A percentile compares a stretch with the other conserved stretches of the same genome.
Evolutionary conservation across 2,329 filamentous ascomycete species (phyloP).

Genomic region (Clathrospora elynae): DNA sequence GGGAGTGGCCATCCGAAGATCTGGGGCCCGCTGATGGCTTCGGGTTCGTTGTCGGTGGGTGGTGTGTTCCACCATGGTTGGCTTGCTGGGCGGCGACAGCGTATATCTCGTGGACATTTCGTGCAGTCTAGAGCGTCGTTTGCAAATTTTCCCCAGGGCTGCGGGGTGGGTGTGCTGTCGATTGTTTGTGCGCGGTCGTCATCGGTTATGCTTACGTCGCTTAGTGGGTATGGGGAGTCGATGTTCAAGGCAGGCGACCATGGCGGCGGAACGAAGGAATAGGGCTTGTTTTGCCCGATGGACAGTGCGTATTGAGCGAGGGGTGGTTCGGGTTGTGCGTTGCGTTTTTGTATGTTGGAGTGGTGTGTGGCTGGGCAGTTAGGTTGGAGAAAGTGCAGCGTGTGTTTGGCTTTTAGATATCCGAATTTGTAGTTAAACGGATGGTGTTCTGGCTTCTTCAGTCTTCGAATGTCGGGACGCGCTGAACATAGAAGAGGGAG

Average conservation of each 20-base stretch:
- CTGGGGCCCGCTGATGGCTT: background rate
- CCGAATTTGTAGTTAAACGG: constrained; percentile 5
- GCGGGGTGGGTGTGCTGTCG: constrained; percentile 10
- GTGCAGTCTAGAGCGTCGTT: constrained; percentile 13
- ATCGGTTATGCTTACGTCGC: constrained; percentile 17
- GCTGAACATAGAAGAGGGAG: background rate
- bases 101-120: constrained; percentile 17
- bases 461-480: background rate
- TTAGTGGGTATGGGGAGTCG: constrained; percentile 12
- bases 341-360: background rate
- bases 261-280: constrained; percentile 10
- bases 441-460: background rate
- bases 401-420: constrained; percentile 1
- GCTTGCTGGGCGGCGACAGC: constrained; percentile 6
- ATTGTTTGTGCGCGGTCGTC: constrained; percentile 18
- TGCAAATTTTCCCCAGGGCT: constrained; percentile 13
- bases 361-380: background rate
- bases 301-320: background rate
- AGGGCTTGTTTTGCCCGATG: no score
- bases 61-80: constrained; percentile 3
- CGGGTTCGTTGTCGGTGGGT: background rate
- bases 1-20: no score
- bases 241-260: constrained; percentile 15
- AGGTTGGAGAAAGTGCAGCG: constrained; percentile 1
- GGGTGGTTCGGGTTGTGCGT: background rate